phyloP scores from a whole-genome alignment of 139 green algal species.

The Coelastrella sp. region DNA sequence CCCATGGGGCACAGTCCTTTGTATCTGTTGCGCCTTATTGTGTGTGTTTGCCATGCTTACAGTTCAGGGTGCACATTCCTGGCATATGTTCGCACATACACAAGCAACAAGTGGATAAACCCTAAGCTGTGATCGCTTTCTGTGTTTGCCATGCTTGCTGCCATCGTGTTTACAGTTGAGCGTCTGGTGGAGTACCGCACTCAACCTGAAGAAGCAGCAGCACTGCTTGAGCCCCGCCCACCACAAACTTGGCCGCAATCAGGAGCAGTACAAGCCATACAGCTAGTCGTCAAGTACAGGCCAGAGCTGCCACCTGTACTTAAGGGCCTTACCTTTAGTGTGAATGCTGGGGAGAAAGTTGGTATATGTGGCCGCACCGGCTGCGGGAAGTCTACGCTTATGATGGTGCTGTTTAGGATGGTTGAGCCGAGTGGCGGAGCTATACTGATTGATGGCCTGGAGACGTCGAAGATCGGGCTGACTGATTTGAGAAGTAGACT shows the following conservation, averaged over 20 bases:
- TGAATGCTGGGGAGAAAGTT: slow-evolving; percentile 69
- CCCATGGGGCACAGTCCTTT: no score
- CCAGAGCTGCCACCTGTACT: slow-evolving; percentile 81
- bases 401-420: slow-evolving; percentile 82
- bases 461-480: slow-evolving; percentile 67
- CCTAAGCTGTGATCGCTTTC: no score
- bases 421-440: slow-evolving; percentile 83
- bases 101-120: no score
- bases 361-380: slow-evolving; percentile 83
- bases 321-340: slow-evolving; percentile 74
- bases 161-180: slow-evolving; percentile 69
- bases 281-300: slow-evolving; percentile 72
- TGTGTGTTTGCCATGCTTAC: no score
- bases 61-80: no score
- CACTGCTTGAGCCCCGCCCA: slow-evolving; percentile 44
- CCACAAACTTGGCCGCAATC: slow-evolving; percentile 73
- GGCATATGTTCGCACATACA: no score
- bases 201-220: slow-evolving; percentile 72
- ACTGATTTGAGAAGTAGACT: slow-evolving; percentile 77
- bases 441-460: slow-evolving; percentile 91
- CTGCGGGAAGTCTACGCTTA: slow-evolving; percentile 73
- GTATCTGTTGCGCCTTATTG: no score
- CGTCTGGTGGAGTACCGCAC: slow-evolving; percentile 82
- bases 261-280: slow-evolving; percentile 61
- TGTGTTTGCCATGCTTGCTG: not conserved